A percentile compares a stretch with the other conserved stretches of the same genome.
These are phyloP conservation scores for Phialocephala sp. DNA, from an alignment of 2,329 filamentous ascomycete genomes.

Conservation along the genomic window DNA sequence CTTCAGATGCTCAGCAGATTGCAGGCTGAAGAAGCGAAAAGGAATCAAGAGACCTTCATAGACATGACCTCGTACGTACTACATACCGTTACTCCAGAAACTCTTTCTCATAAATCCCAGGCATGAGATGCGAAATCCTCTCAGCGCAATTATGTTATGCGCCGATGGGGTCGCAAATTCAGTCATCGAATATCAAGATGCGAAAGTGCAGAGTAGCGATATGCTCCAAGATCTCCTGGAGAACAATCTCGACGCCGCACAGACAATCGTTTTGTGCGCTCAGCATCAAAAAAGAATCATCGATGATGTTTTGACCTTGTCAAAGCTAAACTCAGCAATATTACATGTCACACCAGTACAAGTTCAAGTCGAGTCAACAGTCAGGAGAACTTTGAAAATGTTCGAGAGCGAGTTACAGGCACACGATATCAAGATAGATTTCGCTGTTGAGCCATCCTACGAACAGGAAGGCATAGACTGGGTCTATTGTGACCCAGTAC, in stretches of 20 bases:
- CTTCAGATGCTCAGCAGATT: conserved; percentile 73
- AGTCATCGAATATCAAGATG: conserved; percentile 47
- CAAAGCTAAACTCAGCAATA: conserved; percentile 73
- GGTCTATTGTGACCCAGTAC: conserved; percentile 75
- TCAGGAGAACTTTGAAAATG: conserved; percentile 74
- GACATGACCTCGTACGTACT: conserved; percentile 62
- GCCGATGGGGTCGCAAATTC: conserved; percentile 70
- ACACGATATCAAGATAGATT: conserved; percentile 72
- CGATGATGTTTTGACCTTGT: conserved; percentile 68
- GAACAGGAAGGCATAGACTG: conserved; percentile 67
- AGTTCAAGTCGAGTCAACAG: conserved; percentile 68
- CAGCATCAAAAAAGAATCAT: conserved; percentile 78
- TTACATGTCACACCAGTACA: conserved; percentile 72
- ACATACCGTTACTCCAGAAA: conserved; percentile 3
- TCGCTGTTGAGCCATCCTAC: conserved; percentile 71
- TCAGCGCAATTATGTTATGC: conserved; percentile 76
- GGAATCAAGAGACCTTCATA: conserved; percentile 72
- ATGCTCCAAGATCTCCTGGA: conserved; percentile 53
- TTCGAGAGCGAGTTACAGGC: conserved; percentile 75
- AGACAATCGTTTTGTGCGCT: conserved; percentile 78
- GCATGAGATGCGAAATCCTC: conserved; percentile 79
- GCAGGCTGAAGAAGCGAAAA: conserved; percentile 80
- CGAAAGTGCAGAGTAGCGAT: conserved; percentile 29
- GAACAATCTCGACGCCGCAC: conserved; percentile 68
- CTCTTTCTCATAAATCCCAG: conserved; percentile 10